Conservation (phyloP, 768 basidiomycete genomes). For the Leccinum subgranulosum region DNA sequence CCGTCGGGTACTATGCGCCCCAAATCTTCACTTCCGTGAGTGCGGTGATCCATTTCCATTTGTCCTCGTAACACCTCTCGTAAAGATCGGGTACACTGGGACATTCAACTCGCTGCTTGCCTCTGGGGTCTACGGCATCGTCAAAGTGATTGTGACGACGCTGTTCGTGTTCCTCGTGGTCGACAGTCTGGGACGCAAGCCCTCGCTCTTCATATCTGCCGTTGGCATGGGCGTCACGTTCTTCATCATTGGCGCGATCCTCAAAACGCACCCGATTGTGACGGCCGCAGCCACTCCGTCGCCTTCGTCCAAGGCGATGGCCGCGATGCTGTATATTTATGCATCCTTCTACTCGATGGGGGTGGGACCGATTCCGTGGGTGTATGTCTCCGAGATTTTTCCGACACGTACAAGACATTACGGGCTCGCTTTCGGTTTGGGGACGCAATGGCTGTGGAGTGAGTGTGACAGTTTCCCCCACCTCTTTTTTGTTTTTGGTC, state of each 20-base stretch:
- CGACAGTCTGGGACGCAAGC: slow-evolving; percentile 65
- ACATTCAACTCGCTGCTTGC: slow-evolving; percentile 62
- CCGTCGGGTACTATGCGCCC: slow-evolving; percentile 73
- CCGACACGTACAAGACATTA: slow-evolving; percentile 81
- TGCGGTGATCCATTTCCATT: not conserved
- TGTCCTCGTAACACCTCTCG: not conserved
- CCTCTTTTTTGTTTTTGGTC: not conserved
- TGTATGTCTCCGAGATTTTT: slow-evolving; percentile 83
- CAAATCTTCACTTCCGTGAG: slow-evolving; percentile 69
- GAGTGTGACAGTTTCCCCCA: slow-evolving; percentile 20
- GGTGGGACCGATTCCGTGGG: slow-evolving; percentile 70
- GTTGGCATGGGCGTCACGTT: slow-evolving; percentile 77
- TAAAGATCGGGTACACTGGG: slow-evolving; percentile 60
- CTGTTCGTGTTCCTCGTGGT: slow-evolving; percentile 67
- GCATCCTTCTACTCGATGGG: slow-evolving; percentile 88
- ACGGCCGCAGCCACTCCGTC: slow-evolving; percentile 44
- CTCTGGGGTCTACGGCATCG: slow-evolving; percentile 65
- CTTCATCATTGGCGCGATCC: slow-evolving; percentile 81
- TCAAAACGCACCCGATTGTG: slow-evolving; percentile 65
- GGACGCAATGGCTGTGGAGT: slow-evolving; percentile 85
- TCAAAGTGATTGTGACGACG: slow-evolving; percentile 65
- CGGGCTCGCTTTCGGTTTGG: slow-evolving; percentile 70
- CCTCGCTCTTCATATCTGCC: slow-evolving; percentile 68
- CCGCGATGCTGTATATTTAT: slow-evolving; percentile 82
- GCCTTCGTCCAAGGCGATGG: slow-evolving; percentile 71